Percentiles rank a stretch among this genome's conserved stretches.
phyloP scores from a whole-genome alignment of 2,329 filamentous ascomycete species.

The Paecilomyces niveus region DNA sequence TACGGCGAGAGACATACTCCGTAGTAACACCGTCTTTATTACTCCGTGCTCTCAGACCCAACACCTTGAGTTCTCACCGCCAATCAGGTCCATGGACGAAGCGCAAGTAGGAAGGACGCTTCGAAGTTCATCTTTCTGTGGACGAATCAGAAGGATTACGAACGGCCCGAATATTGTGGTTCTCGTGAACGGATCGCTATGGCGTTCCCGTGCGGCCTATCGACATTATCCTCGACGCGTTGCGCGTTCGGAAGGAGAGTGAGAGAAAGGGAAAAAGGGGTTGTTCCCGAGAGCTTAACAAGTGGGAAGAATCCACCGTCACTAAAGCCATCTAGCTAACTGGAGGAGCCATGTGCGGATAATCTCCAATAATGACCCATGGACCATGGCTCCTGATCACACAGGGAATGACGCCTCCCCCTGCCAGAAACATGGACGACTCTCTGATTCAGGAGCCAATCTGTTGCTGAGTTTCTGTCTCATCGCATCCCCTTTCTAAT shows the following conservation, averaged over 20 bases:
- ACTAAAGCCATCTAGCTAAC: not conserved
- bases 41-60: not conserved
- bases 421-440: not conserved
- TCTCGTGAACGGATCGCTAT: not conserved
- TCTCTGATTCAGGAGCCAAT: not conserved
- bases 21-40: not conserved
- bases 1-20: no score
- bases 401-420: no score
- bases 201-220: not conserved
- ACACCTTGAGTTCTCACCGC: not conserved
- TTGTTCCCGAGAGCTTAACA: not conserved
- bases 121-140: not conserved
- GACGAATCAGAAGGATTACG: not conserved
- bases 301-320: not conserved
- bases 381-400: not conserved
- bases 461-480: not conserved
- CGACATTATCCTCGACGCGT: not conserved
- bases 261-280: not conserved
- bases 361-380: not conserved
- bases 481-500: not conserved
- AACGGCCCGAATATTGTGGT: not conserved
- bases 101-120: not conserved
- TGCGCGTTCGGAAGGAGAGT: not conserved
- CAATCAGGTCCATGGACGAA: not conserved
- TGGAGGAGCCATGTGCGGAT: not conserved